Base-by-base conservation (phyloP, 2,329 filamentous ascomycete species). In the Cladosporium phlei region DNA sequence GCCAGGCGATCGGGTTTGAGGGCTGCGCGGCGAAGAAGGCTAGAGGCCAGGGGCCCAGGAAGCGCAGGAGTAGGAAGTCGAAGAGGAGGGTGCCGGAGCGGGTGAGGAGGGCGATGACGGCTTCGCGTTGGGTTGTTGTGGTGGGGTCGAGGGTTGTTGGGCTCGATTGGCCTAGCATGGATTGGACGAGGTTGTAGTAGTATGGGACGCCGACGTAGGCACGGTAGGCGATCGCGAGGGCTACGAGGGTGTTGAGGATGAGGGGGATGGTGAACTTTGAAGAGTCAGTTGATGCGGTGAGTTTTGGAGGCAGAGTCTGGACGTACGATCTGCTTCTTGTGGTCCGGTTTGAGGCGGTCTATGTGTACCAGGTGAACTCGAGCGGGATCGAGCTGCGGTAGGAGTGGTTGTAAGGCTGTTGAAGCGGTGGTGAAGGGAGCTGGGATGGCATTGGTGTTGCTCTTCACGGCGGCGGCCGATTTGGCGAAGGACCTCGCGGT, bases 311-410 rank as follows among this genome's bases (percentile, higher is more conserved):
- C 30, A 30, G 21, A 2, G 5, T 24, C 22, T 14, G 35, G 16
- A 38, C 12, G 22, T 6, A 45, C 42, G 59, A 94, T 85, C 60
- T 87, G 85, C 63, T 79, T 79, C 69, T 96, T 96, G 69, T 90
- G 80, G 21, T 75, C 73, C 16, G 69, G 67, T 0, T 83, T 81
- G 52, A 85, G 82, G 50, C 69, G 70, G 73, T 96, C 90, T 66
- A 95, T 73, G 71, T 95, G 89, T 22, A 85, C 76, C 59, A 96
- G 78, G 75, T 96, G 95, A 63, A 95, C 77, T 65, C 87, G 80
- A 47, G 77, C 69, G 47, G 77, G 73, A 49, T 81, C 77, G 50
- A 95, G 81, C 33, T 73, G 76, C 27, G 77, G 69, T 60, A 86
- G 75, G 63, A 95, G 83, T 9, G 82, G 76, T 40, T 74, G 59